Conservation (phyloP, 352 stramenopile genomes). For the Phytophthora pseudosyringae region DNA sequence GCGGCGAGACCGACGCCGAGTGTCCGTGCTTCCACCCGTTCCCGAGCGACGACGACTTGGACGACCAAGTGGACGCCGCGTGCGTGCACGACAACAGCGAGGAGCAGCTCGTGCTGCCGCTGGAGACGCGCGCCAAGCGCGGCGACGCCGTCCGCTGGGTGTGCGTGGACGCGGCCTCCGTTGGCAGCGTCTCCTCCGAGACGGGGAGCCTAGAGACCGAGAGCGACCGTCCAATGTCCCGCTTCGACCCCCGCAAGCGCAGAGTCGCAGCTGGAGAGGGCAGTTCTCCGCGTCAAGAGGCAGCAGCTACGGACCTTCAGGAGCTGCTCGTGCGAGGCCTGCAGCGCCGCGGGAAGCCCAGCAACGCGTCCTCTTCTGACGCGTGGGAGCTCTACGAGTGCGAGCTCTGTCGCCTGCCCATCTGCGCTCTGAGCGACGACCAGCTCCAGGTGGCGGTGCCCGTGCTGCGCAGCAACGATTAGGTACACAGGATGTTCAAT, state of each 20-base stretch:
- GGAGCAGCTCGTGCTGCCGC: constrained; percentile 42
- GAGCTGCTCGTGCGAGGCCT: constrained; percentile 31
- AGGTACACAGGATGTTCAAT: not conserved
- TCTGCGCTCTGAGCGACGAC: constrained; percentile 33
- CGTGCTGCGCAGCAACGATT: constrained; percentile 13
- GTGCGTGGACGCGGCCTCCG: constrained; percentile 30
- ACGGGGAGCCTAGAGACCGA: not conserved
- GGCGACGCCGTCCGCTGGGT: constrained; percentile 42
- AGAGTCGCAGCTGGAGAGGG: constrained; percentile 3
- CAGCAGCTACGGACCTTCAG: not conserved
- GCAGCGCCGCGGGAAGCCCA: constrained; percentile 8
- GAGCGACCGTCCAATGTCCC: constrained; percentile 9
- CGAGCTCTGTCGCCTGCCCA: constrained; percentile 46
- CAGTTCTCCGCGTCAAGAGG: not conserved
- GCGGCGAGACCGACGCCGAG: not conserved
- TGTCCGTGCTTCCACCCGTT: constrained; percentile 53
- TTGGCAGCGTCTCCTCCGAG: constrained; percentile 5
- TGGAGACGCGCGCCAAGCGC: constrained; percentile 37
- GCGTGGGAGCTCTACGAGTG: constrained; percentile 52
- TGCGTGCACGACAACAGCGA: constrained; percentile 41
- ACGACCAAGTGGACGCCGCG: constrained; percentile 35
- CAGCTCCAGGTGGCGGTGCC: constrained; percentile 33
- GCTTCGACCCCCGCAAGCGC: constrained; percentile 19
- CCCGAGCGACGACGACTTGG: constrained; percentile 4
- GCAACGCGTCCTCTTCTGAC: constrained; percentile 5